Conservation (phyloP, 257 asterid genomes). For the Solanum pinnatisectum region DNA sequence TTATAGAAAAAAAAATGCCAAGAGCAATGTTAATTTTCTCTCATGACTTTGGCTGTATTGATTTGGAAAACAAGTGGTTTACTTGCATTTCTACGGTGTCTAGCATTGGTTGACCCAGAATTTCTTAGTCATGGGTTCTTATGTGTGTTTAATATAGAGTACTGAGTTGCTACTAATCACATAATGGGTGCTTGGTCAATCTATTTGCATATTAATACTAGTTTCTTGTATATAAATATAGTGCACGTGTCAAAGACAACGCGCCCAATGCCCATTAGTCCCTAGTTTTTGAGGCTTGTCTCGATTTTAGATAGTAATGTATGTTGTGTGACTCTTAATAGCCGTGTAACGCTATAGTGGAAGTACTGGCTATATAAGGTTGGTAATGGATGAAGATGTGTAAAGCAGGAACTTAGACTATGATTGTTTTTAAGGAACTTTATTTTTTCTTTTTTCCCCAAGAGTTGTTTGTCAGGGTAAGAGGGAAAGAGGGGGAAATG, state of each 20-base stretch:
- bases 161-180: background rate
- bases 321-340: background rate
- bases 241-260: background rate
- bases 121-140: background rate
- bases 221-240: background rate
- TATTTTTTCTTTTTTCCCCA: background rate
- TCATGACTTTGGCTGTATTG: background rate
- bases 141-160: background rate
- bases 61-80: background rate
- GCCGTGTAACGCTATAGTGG: background rate
- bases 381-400: background rate
- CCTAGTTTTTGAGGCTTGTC: background rate
- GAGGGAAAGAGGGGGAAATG: constrained; percentile 19
- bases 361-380: background rate
- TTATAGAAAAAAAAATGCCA: background rate
- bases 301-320: background rate
- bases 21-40: background rate
- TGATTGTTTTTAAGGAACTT: background rate
- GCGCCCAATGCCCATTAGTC: background rate
- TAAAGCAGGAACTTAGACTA: background rate
- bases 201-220: background rate
- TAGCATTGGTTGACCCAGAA: background rate
- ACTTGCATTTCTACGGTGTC: background rate
- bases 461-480: background rate
- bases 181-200: background rate